Percentiles rank a stretch among this genome's conserved stretches.
Evolutionary conservation across 2,329 filamentous ascomycete species (phyloP).

Genomic region (Myriosclerotinia duriaeana): DNA sequence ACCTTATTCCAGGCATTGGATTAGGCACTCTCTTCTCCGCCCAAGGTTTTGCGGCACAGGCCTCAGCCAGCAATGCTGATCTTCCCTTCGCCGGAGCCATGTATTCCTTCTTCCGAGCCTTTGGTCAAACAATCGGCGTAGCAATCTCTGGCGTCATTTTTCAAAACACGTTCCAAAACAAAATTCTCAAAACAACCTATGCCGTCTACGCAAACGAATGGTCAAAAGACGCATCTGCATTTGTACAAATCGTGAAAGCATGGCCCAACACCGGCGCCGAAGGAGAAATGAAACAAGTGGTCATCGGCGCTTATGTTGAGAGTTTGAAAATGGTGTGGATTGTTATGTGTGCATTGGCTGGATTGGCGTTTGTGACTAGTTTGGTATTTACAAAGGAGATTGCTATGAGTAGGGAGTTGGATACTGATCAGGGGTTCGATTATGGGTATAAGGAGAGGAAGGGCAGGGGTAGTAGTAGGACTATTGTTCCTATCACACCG

Average conservation of each 20-base stretch:
- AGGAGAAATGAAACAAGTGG: constrained; percentile 23
- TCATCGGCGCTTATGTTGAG: constrained; percentile 31
- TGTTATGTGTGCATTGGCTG: constrained; percentile 33
- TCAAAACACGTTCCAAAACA: constrained; percentile 53
- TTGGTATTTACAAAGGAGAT: constrained; percentile 47
- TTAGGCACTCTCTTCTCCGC: constrained; percentile 63
- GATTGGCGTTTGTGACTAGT: constrained; percentile 39
- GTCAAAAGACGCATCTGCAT: constrained; percentile 29
- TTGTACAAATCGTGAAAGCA: constrained; percentile 32
- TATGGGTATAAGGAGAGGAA: constrained; percentile 14
- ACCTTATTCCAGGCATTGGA: constrained; percentile 59
- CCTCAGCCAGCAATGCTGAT: constrained; percentile 54
- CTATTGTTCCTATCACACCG: background rate
- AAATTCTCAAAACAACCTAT: constrained; percentile 30
- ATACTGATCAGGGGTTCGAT: constrained; percentile 20
- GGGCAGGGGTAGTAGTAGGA: background rate
- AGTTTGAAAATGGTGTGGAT: constrained; percentile 34
- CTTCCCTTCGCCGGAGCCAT: constrained; percentile 61
- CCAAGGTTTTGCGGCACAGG: constrained; percentile 62
- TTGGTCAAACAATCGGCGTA: constrained; percentile 47
- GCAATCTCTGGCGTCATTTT: constrained; percentile 63
- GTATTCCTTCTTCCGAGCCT: constrained; percentile 64
- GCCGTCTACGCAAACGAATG: constrained; percentile 24
- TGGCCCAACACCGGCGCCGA: constrained; percentile 25
- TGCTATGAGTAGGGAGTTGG: constrained; percentile 53